A percentile compares a stretch with the other conserved stretches of the same genome.
phyloP scores from a whole-genome alignment of 179 eudicot species.

The Heliamphora pulchella region DNA sequence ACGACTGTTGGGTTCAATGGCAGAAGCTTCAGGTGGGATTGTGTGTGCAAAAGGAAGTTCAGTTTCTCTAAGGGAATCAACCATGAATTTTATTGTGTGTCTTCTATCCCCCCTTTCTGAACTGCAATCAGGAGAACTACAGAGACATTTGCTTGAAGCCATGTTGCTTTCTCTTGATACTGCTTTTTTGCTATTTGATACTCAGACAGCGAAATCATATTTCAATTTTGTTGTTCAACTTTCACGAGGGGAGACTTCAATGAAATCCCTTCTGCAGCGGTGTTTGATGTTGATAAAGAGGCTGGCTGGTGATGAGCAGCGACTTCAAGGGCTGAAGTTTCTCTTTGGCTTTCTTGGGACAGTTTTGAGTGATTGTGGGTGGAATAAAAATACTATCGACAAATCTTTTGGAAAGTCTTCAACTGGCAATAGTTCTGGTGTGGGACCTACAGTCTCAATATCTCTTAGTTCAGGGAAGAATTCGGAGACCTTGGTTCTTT shows the following conservation, averaged over 20 bases:
- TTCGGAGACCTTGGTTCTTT: conserved; percentile 59
- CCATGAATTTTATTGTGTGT: conserved; percentile 65
- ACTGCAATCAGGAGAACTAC: conserved; percentile 42
- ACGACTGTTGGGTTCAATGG: conserved; percentile 55
- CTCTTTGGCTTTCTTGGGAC: conserved; percentile 65
- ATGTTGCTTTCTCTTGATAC: conserved; percentile 60
- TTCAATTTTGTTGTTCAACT: conserved; percentile 71
- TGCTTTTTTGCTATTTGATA: conserved; percentile 67
- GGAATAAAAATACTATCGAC: conserved; percentile 32
- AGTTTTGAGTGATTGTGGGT: conserved; percentile 63
- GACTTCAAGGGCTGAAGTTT: conserved; percentile 78
- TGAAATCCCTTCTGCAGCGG: conserved; percentile 62
- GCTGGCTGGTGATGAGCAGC: conserved; percentile 68
- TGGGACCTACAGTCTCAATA: conserved; percentile 40
- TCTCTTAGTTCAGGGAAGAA: conserved; percentile 60
- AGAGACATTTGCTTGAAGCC: conserved; percentile 60
- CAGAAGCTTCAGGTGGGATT: conserved; percentile 40
- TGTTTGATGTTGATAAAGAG: conserved; percentile 66
- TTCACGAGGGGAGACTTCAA: conserved; percentile 58
- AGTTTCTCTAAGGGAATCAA: conserved; percentile 66
- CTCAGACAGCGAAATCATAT: conserved; percentile 64
- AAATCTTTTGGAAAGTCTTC: conserved; percentile 48
- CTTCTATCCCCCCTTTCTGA: conserved; percentile 57
- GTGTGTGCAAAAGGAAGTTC: conserved; percentile 54
- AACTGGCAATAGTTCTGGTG: conserved; percentile 38